These are phyloP conservation scores for Sesbania bispinosa DNA, from an alignment of 306 rosid species.

Conservation along the genomic window DNA sequence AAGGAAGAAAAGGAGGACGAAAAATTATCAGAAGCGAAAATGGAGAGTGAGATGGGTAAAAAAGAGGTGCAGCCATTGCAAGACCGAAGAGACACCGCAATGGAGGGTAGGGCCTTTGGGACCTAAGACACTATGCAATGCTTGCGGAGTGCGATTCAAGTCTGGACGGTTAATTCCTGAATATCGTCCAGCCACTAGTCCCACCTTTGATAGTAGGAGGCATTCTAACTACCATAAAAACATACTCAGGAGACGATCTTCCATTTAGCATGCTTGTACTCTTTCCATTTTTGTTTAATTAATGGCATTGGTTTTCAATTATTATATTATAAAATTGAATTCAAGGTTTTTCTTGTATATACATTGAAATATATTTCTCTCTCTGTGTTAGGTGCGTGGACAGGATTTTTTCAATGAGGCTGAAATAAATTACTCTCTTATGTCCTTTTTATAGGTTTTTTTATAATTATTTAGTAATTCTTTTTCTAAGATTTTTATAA, in stretches of 20 bases:
- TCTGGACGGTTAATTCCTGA: conserved; percentile 44
- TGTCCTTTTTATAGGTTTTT: too few species aligned
- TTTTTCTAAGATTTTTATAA: too few species aligned
- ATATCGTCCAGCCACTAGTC: conserved; percentile 42
- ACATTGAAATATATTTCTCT: too few species aligned
- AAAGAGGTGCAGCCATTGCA: conserved; percentile 1
- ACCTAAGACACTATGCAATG: conserved; percentile 46
- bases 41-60: not conserved
- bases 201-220: conserved; percentile 27
- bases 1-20: not conserved
- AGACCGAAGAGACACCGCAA: conserved; percentile 39
- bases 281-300: too few species aligned
- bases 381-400: too few species aligned
- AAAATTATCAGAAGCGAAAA: not conserved
- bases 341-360: too few species aligned
- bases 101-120: conserved; percentile 50
- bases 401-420: too few species aligned
- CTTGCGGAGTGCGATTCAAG: conserved; percentile 44
- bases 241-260: not conserved
- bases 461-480: too few species aligned
- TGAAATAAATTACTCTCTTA: too few species aligned
- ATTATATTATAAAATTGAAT: too few species aligned
- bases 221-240: conserved; percentile 44
- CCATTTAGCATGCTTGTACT: not conserved
- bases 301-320: too few species aligned